A percentile compares a stretch with the other conserved stretches of the same genome.
Conservation (phyloP, 2,329 filamentous ascomycete species). For the Tolypocladium capitatum region DNA sequence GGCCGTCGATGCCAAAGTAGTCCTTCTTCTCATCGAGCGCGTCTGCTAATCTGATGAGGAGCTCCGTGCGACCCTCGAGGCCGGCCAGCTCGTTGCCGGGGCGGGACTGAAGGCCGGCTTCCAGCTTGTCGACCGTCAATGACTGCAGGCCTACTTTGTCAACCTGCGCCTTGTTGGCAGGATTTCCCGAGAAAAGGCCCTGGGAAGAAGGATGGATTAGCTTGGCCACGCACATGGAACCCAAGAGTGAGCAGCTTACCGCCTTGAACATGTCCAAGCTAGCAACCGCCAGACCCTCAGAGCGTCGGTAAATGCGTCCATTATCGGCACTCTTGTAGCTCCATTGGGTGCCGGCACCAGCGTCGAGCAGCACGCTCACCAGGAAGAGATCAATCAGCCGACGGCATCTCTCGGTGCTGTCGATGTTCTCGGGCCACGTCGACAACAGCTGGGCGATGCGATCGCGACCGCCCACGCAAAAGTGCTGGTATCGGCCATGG, state of each 20-base stretch:
- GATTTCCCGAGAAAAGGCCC: conserved; percentile 77
- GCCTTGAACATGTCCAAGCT: conserved; percentile 86
- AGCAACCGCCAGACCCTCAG: conserved; percentile 72
- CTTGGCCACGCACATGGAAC: background rate
- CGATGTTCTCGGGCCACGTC: conserved; percentile 55
- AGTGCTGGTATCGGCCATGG: conserved; percentile 79
- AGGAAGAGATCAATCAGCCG: conserved; percentile 67
- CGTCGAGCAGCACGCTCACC: conserved; percentile 69
- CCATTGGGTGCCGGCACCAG: conserved; percentile 84
- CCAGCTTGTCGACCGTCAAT: conserved; percentile 61
- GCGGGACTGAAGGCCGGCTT: conserved; percentile 72
- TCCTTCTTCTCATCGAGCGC: conserved; percentile 65
- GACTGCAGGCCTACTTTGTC: conserved; percentile 68
- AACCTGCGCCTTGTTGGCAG: conserved; percentile 72
- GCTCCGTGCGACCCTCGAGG: conserved; percentile 67
- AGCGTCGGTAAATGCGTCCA: conserved; percentile 67
- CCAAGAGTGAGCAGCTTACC: conserved; percentile 17
- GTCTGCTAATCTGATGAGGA: conserved; percentile 61
- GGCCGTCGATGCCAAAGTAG: conserved; percentile 69
- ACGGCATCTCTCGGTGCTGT: conserved; percentile 60
- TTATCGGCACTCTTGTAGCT: conserved; percentile 86
- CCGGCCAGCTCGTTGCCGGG: conserved; percentile 73
- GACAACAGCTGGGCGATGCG: conserved; percentile 58
- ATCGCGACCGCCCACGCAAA: conserved; percentile 65
- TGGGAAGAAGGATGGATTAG: conserved; percentile 14